Conservation (phyloP, 1,284 basidiomycete species). For the Omphalotus olearius region DNA sequence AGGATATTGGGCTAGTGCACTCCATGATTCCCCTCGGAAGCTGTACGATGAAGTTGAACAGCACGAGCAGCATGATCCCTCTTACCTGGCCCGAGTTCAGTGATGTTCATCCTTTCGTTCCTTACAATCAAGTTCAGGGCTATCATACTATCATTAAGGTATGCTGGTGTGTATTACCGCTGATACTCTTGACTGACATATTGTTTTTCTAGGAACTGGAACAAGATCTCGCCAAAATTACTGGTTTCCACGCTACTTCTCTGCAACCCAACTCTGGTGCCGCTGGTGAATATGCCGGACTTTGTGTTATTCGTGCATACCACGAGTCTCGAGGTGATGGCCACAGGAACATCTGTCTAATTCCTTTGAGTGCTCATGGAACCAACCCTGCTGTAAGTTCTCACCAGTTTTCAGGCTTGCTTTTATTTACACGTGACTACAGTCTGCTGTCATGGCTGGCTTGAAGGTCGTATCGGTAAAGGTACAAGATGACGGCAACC, state of each 20-base stretch:
- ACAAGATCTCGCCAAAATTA: slow-evolving; percentile 87
- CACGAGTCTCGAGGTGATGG: slow-evolving; percentile 85
- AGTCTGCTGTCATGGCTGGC: slow-evolving; percentile 97
- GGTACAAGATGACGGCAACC: slow-evolving; percentile 80
- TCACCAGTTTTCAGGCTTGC: slow-evolving; percentile 7
- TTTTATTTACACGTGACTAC: slow-evolving; percentile 15
- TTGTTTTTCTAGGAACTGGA: slow-evolving; percentile 70
- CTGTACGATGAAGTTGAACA: slow-evolving; percentile 97
- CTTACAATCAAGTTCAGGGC: slow-evolving; percentile 85
- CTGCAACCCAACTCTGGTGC: slow-evolving; percentile 98
- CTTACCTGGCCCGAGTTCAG: slow-evolving; percentile 93
- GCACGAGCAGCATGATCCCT: slow-evolving; percentile 95
- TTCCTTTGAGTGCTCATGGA: slow-evolving; percentile 94
- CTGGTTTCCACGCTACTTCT: slow-evolving; percentile 92
- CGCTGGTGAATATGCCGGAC: slow-evolving; percentile 92
- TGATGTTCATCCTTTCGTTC: slow-evolving; percentile 90
- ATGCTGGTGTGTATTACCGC: slow-evolving; percentile 8
- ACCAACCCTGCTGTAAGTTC: slow-evolving; percentile 86
- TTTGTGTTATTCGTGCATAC: slow-evolving; percentile 92
- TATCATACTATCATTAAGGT: slow-evolving; percentile 83
- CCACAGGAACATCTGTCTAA: slow-evolving; percentile 89
- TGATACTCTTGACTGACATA: slow-evolving; percentile 5
- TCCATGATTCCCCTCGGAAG: slow-evolving; percentile 97
- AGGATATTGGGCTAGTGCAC: slow-evolving; percentile 93
- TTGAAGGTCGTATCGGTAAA: slow-evolving; percentile 95